A percentile compares a stretch with the other conserved stretches of the same genome.
phyloP scores from a whole-genome alignment of 2,329 filamentous ascomycete species.

The Colletotrichum costaricense region DNA sequence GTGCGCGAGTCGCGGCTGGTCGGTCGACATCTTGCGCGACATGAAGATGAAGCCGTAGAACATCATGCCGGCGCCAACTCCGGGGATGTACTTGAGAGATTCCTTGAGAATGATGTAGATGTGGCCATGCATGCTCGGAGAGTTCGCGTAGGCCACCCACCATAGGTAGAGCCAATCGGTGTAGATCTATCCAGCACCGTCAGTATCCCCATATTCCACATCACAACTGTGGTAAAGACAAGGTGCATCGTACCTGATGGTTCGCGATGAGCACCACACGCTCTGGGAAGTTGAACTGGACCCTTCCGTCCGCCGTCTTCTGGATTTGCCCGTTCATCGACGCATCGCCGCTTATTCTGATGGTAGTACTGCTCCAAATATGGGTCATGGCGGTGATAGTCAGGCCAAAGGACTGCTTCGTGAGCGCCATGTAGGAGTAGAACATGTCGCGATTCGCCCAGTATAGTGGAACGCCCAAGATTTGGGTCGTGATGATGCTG shows the following conservation, averaged over 20 bases:
- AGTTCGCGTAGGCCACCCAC: slow-evolving; percentile 90
- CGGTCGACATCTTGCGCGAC: slow-evolving; percentile 87
- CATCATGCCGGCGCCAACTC: slow-evolving; percentile 84
- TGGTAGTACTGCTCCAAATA: slow-evolving; percentile 86
- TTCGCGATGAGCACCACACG: slow-evolving; percentile 87
- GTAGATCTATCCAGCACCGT: slow-evolving; percentile 68
- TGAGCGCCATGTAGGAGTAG: slow-evolving; percentile 88
- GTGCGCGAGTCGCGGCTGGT: slow-evolving; percentile 80
- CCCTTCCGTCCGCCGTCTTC: slow-evolving; percentile 75
- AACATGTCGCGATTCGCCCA: slow-evolving; percentile 81
- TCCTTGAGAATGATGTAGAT: slow-evolving; percentile 93
- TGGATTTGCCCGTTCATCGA: slow-evolving; percentile 81
- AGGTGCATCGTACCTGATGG: slow-evolving; percentile 69
- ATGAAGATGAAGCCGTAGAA: slow-evolving; percentile 94
- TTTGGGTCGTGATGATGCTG: slow-evolving; percentile 77
- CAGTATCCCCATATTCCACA: slow-evolving; percentile 20
- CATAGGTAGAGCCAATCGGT: slow-evolving; percentile 94
- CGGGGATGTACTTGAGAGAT: slow-evolving; percentile 82
- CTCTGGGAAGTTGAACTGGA: slow-evolving; percentile 84
- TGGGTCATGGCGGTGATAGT: slow-evolving; percentile 84
- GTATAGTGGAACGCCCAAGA: slow-evolving; percentile 82
- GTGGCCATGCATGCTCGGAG: slow-evolving; percentile 82
- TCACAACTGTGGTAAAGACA: background rate
- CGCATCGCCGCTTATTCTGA: slow-evolving; percentile 85
- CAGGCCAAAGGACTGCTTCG: slow-evolving; percentile 85